phyloP scores from a whole-genome alignment of 139 green algal genomes.

The Picochlorum sp. region DNA sequence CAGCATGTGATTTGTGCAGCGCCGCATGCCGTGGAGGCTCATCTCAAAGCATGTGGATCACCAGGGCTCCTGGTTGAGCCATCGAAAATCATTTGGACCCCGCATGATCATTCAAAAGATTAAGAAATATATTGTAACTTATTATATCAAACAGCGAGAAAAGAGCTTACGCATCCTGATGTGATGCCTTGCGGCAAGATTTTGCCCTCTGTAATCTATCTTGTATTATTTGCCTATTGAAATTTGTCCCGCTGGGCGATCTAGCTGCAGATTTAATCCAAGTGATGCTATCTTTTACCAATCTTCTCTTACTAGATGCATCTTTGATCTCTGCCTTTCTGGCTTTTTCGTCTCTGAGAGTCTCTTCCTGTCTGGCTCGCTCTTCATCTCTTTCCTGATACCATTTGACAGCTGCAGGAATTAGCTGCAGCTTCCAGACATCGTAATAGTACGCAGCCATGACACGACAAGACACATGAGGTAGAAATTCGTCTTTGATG shows the following conservation, averaged over 20 bases:
- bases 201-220: neutral
- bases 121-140: too few relatives aligned
- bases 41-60: conserved; percentile 66
- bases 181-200: neutral
- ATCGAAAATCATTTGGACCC: conserved; percentile 69
- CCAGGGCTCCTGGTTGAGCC: conserved; percentile 60
- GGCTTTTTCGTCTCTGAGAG: neutral
- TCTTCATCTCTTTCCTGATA: conserved; percentile 1
- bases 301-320: conserved; percentile 5
- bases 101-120: conserved; percentile 25
- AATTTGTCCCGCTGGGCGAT: neutral
- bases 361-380: conserved; percentile 6
- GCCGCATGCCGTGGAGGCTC: conserved; percentile 46
- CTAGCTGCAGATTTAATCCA: conserved; percentile 15
- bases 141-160: too few relatives aligned
- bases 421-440: conserved; percentile 21
- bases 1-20: conserved; percentile 67
- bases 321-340: conserved; percentile 3
- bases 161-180: too few relatives aligned
- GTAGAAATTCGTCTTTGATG: conserved; percentile 15
- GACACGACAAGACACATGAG: neutral
- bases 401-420: conserved; percentile 12
- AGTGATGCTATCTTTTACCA: conserved; percentile 13
- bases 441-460: conserved; percentile 25
- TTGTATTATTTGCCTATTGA: conserved; percentile 9